phyloP scores from a whole-genome alignment of 176 grass and related monocot species.

The Neostapfia colusana region DNA sequence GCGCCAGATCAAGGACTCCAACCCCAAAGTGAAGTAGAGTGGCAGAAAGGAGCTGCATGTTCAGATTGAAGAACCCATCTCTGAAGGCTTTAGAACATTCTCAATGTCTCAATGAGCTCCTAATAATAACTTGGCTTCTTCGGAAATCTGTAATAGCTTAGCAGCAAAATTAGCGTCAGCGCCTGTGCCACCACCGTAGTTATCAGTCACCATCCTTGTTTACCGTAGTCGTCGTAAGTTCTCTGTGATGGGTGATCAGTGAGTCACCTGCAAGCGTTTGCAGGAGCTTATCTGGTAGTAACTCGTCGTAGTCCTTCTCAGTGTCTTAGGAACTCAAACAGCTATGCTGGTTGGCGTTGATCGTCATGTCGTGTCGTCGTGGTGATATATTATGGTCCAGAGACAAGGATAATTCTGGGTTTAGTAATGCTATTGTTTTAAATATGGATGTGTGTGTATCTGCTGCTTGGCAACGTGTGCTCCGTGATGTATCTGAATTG shows the following conservation, averaged over 20 bases:
- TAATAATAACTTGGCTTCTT: slow-evolving; percentile 10
- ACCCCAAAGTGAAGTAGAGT: slow-evolving; percentile 34
- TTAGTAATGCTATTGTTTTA: background rate
- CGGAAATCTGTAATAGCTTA: slow-evolving; percentile 35
- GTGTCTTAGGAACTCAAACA: background rate
- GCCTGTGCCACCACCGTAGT: background rate
- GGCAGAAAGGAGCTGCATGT: slow-evolving; percentile 20
- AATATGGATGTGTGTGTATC: background rate
- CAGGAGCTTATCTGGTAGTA: background rate
- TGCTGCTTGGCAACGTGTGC: background rate
- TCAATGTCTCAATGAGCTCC: background rate
- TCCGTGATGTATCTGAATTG: background rate
- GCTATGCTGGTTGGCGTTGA: background rate
- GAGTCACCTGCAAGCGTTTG: background rate
- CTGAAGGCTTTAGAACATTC: slow-evolving; percentile 23
- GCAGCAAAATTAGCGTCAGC: slow-evolving; percentile 14
- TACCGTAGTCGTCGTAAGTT: background rate
- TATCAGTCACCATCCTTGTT: background rate
- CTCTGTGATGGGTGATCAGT: background rate
- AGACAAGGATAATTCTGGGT: background rate
- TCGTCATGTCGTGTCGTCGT: background rate
- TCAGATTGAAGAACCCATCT: background rate
- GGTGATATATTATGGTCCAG: slow-evolving; percentile 8
- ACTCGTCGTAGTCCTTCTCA: background rate
- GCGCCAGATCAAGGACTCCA: slow-evolving; percentile 39